Evolutionary conservation across 2,329 filamentous ascomycete species (phyloP).

Genomic region (Bipolaris bicolor): DNA sequence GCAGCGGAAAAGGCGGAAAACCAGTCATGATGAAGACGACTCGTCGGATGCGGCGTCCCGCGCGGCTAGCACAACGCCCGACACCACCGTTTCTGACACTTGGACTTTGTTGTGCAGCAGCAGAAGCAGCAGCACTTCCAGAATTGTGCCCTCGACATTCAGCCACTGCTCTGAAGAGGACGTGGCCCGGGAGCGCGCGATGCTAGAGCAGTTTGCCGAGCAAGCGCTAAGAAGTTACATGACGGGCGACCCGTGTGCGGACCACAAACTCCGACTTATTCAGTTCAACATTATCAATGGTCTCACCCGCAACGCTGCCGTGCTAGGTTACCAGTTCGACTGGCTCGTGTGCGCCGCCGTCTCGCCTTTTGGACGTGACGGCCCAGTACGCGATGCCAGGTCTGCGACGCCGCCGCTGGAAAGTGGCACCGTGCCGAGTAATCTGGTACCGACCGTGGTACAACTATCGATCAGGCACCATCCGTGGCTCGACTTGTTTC

Average conservation of each 20-base stretch:
- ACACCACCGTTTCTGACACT: neutral
- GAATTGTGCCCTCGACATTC: neutral
- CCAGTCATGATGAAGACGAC: neutral
- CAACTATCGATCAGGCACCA: constrained; percentile 51
- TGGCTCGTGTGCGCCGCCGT: constrained; percentile 16
- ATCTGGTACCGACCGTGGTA: constrained; percentile 17
- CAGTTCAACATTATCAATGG: constrained; percentile 21
- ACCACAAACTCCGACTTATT: constrained; percentile 21
- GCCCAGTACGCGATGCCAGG: no score
- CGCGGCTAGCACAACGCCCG: neutral
- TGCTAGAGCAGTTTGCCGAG: constrained; percentile 23
- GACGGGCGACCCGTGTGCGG: constrained; percentile 18
- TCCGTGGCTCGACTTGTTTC: constrained; percentile 50
- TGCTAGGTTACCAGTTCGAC: constrained; percentile 18
- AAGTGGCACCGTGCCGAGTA: neutral
- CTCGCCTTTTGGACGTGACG: constrained; percentile 20
- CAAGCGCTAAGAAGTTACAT: constrained; percentile 27
- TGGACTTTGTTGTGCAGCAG: neutral
- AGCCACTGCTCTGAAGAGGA: constrained; percentile 1
- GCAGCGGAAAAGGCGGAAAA: neutral
- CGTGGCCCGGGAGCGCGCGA: neutral
- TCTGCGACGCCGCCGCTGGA: constrained; percentile 7
- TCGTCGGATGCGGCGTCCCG: neutral
- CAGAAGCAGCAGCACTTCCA: neutral
- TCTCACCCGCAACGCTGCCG: constrained; percentile 16